Percentiles rank a stretch among this genome's conserved stretches.
phyloP scores from a whole-genome alignment of 139 green algal species.

The Picochlorum sp. region DNA sequence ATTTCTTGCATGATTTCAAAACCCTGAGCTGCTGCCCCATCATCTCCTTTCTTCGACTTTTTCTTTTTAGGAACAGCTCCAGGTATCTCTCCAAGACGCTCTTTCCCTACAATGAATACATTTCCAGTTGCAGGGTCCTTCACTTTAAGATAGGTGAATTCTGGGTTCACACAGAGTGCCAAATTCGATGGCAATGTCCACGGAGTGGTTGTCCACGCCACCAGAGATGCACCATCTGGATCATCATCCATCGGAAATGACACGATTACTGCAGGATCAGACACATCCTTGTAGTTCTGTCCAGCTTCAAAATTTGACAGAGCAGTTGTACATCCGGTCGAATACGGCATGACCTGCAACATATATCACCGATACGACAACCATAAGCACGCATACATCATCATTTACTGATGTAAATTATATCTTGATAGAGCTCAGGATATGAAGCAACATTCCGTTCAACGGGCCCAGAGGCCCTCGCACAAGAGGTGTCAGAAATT shows the following conservation, averaged over 20 bases:
- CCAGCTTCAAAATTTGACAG: conserved; percentile 98
- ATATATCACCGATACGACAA: not conserved
- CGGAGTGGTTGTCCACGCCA: conserved; percentile 98
- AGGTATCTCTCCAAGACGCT: conserved; percentile 66
- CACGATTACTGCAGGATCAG: conserved; percentile 65
- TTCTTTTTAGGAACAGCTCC: conserved; percentile 76
- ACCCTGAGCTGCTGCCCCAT: conserved; percentile 3
- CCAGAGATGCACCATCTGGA: conserved; percentile 58
- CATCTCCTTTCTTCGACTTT: conserved; percentile 42
- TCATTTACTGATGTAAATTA: too few species aligned
- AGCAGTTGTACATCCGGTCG: conserved; percentile 82
- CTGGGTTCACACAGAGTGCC: conserved; percentile 91
- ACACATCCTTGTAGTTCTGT: conserved; percentile 95
- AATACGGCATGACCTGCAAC: conserved; percentile 96
- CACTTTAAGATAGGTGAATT: conserved; percentile 84
- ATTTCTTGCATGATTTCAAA: conserved; percentile 66
- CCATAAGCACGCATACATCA: too few species aligned
- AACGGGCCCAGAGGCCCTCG: conserved; percentile 14
- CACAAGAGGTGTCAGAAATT: conserved; percentile 37
- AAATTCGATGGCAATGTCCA: conserved; percentile 98
- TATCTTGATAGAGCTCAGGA: not conserved
- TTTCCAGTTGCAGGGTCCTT: conserved; percentile 46
- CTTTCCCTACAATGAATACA: conserved; percentile 87
- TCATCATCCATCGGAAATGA: conserved; percentile 71
- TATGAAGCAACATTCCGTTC: conserved; percentile 14